These are phyloP conservation scores for Sordaria brevicollis DNA, from an alignment of 495 filamentous ascomycete genomes.

Conservation along the genomic window DNA sequence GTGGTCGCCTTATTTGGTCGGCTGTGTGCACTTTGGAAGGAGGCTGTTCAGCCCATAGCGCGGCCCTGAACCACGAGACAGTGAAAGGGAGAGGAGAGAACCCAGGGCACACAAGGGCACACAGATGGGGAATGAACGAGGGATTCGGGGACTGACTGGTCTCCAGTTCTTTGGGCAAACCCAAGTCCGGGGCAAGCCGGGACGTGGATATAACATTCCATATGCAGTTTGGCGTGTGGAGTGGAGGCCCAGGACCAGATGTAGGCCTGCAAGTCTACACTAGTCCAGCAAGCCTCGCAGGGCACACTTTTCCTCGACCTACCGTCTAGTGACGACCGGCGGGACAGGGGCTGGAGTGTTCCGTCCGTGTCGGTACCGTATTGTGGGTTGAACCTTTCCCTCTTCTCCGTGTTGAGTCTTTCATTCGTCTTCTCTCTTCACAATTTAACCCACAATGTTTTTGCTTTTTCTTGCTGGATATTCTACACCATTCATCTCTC, in stretches of 20 bases:
- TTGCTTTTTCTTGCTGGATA: neutral
- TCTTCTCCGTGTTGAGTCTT: too few species aligned
- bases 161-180: neutral
- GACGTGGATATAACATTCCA: neutral
- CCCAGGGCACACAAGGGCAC: neutral
- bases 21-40: neutral
- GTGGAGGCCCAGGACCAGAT: neutral
- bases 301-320: neutral
- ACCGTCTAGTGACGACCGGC: neutral
- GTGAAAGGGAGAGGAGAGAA: neutral
- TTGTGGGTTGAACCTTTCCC: too few species aligned
- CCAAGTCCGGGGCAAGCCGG: neutral
- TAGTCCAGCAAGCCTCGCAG: neutral
- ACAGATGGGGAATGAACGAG: neutral
- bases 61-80: neutral
- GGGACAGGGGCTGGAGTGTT: neutral
- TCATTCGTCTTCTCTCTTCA: neutral
- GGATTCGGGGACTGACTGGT: neutral
- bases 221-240: neutral
- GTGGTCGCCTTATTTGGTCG: neutral
- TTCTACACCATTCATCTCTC: neutral
- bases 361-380: neutral
- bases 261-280: neutral
- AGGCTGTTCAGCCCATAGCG: neutral
- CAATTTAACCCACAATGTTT: neutral